These are phyloP conservation scores for Penicillium sp. DNA, from an alignment of 2,329 filamentous ascomycete genomes.

Conservation along the genomic window DNA sequence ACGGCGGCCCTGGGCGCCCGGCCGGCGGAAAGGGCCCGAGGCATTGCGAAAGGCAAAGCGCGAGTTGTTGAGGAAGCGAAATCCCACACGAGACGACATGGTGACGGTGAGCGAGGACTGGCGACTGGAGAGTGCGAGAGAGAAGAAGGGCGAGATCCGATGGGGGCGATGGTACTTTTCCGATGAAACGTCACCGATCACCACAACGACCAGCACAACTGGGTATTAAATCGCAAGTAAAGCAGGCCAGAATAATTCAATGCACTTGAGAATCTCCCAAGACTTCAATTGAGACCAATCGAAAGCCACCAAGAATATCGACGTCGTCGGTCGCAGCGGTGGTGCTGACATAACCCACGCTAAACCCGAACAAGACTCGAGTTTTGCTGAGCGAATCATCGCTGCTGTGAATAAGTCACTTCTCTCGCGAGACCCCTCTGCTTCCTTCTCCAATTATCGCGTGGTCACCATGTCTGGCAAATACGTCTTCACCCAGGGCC, in stretches of 20 bases:
- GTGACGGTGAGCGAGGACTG: constrained; percentile 16
- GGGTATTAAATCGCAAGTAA: too few species aligned
- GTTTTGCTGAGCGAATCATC: constrained; percentile 21
- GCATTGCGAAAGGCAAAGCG: constrained; percentile 47
- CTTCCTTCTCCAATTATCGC: constrained; percentile 1
- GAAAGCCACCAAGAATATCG: too few species aligned
- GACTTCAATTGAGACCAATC: too few species aligned
- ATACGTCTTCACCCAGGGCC: constrained; percentile 80
- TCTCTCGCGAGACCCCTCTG: constrained; percentile 4
- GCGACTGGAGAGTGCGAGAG: constrained; percentile 12
- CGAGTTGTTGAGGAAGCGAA: constrained; percentile 52
- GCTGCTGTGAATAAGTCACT: constrained; percentile 20
- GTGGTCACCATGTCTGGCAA: constrained; percentile 69
- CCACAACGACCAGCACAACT: too few species aligned
- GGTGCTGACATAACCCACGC: constrained; percentile 28
- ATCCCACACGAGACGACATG: constrained; percentile 53
- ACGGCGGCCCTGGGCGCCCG: constrained; percentile 51
- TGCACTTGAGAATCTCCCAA: too few species aligned
- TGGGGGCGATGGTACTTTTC: constrained; percentile 21
- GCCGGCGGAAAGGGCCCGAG: constrained; percentile 52
- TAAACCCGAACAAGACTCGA: constrained; percentile 11
- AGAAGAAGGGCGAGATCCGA: constrained; percentile 18
- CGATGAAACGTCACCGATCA: constrained; percentile 4
- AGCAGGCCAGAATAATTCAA: too few species aligned
- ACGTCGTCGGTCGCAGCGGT: too few species aligned